phyloP scores from a whole-genome alignment of 257 asterid genomes.

The Forsythia suspensa region DNA sequence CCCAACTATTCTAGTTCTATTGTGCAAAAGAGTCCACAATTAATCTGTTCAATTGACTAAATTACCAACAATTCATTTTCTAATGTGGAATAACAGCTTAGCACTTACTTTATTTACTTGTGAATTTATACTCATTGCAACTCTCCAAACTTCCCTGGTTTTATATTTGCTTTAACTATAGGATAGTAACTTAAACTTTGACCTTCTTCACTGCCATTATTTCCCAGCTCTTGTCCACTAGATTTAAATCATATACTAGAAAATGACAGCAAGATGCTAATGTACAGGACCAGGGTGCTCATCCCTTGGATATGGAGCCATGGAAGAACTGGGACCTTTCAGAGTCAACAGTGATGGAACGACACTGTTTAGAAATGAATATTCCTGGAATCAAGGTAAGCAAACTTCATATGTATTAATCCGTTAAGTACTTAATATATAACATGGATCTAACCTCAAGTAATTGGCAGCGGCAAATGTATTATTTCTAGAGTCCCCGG shows the following conservation, averaged over 20 bases:
- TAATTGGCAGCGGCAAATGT: constrained; percentile 45
- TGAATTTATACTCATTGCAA: no score
- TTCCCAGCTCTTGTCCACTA: not conserved
- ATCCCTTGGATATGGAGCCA: constrained; percentile 46
- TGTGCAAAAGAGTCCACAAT: no score
- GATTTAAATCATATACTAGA: not conserved
- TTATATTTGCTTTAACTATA: not conserved
- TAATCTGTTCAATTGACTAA: no score
- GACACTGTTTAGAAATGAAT: constrained; percentile 37
- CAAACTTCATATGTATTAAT: not conserved
- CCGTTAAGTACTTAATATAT: not conserved
- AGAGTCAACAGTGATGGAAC: constrained; percentile 42
- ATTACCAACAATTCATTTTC: no score
- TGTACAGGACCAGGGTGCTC: constrained; percentile 56
- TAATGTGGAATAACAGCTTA: no score
- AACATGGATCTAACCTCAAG: not conserved
- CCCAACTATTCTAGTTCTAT: no score
- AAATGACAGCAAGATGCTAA: not conserved
- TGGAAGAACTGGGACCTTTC: constrained; percentile 50
- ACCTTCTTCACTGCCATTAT: not conserved
- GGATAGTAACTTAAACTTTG: no score
- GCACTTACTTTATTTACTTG: no score
- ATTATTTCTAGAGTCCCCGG: constrained; percentile 21
- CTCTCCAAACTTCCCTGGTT: not conserved
- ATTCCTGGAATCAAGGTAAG: constrained; percentile 35